Conservation (phyloP, 768 basidiomycete genomes). For the Kwoniella dendrophila region DNA sequence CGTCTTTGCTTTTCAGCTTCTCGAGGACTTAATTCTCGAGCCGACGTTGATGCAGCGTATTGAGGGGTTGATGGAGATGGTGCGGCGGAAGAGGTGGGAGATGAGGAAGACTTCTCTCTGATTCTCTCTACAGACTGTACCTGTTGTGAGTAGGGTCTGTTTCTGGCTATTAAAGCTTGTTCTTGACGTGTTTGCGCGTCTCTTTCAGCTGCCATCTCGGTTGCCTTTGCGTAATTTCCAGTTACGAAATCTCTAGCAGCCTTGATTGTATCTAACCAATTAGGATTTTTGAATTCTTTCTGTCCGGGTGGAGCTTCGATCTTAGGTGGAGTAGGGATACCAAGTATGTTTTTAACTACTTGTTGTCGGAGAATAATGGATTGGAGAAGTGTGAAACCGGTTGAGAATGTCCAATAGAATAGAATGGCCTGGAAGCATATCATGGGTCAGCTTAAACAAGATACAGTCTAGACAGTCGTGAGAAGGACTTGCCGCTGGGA, state of each 20-base stretch:
- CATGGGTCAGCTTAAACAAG: slow-evolving; percentile 1
- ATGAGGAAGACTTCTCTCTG: slow-evolving; percentile 4
- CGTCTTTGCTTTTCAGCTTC: slow-evolving; percentile 31
- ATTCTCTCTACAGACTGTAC: slow-evolving; percentile 19
- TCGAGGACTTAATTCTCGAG: slow-evolving; percentile 4
- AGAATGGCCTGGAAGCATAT: slow-evolving; percentile 64
- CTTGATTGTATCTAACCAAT: slow-evolving; percentile 30
- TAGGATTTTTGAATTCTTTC: slow-evolving; percentile 22
- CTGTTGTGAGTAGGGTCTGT: neutral
- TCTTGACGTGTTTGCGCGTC: neutral
- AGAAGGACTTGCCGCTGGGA: slow-evolving; percentile 71
- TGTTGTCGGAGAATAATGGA: slow-evolving; percentile 59
- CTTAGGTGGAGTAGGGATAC: slow-evolving; percentile 35
- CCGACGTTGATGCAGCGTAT: neutral
- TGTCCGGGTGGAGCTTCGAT: slow-evolving; percentile 28
- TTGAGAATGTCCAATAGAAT: slow-evolving; percentile 64
- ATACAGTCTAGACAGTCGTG: too few relatives aligned
- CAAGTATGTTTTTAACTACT: slow-evolving; percentile 28
- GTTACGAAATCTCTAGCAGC: slow-evolving; percentile 19
- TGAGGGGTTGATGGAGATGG: neutral
- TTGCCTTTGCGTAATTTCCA: neutral
- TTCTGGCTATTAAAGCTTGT: neutral
- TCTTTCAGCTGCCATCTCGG: neutral
- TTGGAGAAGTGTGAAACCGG: slow-evolving; percentile 63
- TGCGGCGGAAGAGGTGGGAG: neutral